Percentiles rank a stretch among this genome's conserved stretches.
phyloP scores from a whole-genome alignment of 164 flowering plant genomes.

The Piper betle region DNA sequence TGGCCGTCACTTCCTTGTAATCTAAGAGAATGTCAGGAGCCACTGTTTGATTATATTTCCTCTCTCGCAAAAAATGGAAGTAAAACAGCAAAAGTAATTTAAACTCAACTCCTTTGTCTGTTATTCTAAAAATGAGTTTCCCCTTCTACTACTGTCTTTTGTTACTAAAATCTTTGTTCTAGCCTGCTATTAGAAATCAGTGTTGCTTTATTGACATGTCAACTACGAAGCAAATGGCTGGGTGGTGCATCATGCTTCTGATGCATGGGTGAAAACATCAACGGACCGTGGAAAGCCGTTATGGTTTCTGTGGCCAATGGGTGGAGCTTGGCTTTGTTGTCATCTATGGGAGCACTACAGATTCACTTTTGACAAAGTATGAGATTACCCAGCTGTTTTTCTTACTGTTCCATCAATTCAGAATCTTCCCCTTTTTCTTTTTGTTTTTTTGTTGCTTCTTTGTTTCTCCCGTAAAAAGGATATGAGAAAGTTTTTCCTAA shows the following conservation, averaged over 20 bases:
- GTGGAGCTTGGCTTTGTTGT: constrained; percentile 96
- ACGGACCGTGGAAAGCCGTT: constrained; percentile 63
- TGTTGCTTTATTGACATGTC: constrained; percentile 27
- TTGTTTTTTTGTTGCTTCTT: no score
- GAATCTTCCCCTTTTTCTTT: no score
- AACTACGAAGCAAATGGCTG: constrained; percentile 85
- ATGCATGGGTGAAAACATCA: constrained; percentile 92
- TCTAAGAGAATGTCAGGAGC: constrained; percentile 84
- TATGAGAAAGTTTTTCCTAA: no score
- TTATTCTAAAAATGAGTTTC: no score
- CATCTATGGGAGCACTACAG: constrained; percentile 94
- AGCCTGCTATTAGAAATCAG: background rate
- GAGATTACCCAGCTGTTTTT: background rate
- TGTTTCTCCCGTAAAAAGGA: no score
- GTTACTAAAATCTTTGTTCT: no score
- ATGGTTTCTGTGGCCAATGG: constrained; percentile 98
- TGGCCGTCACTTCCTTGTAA: constrained; percentile 95
- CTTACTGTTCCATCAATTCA: no score
- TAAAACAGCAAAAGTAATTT: constrained; percentile 69
- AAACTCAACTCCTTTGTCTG: no score
- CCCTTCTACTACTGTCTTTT: no score
- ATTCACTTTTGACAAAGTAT: constrained; percentile 80
- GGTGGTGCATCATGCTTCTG: constrained; percentile 89
- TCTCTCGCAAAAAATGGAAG: constrained; percentile 64
- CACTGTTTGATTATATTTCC: constrained; percentile 71